A percentile compares a stretch with the other conserved stretches of the same genome.
These are phyloP conservation scores for Tetrahymena elliotti DNA, from an alignment of 73 alveolate species.

Conservation along the genomic window DNA sequence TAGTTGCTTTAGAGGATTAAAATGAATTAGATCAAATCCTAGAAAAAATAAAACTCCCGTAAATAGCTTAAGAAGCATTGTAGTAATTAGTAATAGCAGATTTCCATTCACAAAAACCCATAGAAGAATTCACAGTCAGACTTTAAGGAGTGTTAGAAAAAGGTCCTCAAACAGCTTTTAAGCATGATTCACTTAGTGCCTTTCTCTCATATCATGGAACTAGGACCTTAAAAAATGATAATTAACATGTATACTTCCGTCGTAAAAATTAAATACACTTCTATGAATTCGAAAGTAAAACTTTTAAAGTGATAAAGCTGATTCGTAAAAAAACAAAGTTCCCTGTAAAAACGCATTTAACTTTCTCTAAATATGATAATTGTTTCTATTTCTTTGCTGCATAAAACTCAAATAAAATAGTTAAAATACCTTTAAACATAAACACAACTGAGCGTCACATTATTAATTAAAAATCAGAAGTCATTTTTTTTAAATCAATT, in stretches of 20 bases:
- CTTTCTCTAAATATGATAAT: slow-evolving; percentile 7
- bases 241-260: slow-evolving; percentile 6
- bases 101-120: not conserved
- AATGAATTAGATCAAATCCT: not conserved
- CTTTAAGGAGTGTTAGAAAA: slow-evolving; percentile 3
- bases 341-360: slow-evolving; percentile 13
- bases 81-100: not conserved
- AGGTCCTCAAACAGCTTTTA: slow-evolving; percentile 26
- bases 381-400: slow-evolving; percentile 19
- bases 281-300: slow-evolving; percentile 23
- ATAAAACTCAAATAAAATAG: not conserved
- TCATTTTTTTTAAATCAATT: slow-evolving; percentile 19
- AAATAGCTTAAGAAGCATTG: not conserved
- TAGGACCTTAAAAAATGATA: not conserved
- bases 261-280: slow-evolving; percentile 21
- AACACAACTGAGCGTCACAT: slow-evolving; percentile 9
- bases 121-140: not conserved
- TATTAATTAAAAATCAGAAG: slow-evolving; percentile 29
- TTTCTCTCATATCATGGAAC: slow-evolving; percentile 15
- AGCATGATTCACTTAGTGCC: slow-evolving; percentile 25
- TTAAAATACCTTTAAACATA: not conserved
- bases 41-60: not conserved
- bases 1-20: not conserved
- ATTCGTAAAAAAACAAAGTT: slow-evolving; percentile 18
- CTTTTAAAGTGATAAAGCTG: slow-evolving; percentile 20